Conservation (phyloP, 768 basidiomycete genomes). For the Lentinus brumalis region DNA sequence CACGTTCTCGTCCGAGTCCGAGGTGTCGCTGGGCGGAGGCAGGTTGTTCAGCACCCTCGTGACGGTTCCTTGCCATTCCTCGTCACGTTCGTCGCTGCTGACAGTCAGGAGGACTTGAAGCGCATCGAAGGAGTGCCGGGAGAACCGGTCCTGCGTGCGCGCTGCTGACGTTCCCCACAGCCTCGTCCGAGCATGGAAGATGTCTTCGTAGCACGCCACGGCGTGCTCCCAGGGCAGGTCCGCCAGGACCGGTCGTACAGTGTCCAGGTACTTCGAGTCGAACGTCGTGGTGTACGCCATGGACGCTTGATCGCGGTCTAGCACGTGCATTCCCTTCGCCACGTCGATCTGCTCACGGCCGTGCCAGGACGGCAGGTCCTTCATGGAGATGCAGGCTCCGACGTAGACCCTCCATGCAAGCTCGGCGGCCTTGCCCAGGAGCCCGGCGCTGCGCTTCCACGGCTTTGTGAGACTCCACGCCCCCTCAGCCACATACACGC, state of each 20-base stretch:
- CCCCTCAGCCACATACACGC: background rate
- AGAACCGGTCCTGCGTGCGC: constrained; percentile 2
- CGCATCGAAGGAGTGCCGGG: constrained; percentile 7
- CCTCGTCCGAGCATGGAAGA: constrained; percentile 2
- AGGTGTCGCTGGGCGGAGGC: background rate
- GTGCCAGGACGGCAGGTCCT: constrained; percentile 10
- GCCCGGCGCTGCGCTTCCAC: constrained; percentile 3
- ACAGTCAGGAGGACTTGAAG: constrained; percentile 7
- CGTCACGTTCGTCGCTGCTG: background rate
- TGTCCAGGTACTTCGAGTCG: background rate
- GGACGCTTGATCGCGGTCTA: constrained; percentile 7
- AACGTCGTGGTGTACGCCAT: constrained; percentile 12
- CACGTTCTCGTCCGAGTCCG: constrained; percentile 2
- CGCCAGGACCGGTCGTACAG: constrained; percentile 1
- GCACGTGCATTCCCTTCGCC: background rate
- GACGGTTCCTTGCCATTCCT: background rate
- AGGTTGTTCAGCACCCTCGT: background rate
- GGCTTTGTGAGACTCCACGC: constrained; percentile 1
- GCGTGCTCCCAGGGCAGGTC: constrained; percentile 8
- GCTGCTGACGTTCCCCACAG: constrained; percentile 5
- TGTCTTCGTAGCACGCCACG: constrained; percentile 6
- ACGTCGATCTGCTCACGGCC: constrained; percentile 9
- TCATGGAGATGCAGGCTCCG: background rate
- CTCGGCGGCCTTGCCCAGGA: background rate
- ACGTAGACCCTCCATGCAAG: constrained; percentile 1